Evolutionary conservation across 441 rosid genomes (phyloP).

Genomic region (Rhodomyrtus psidioides): DNA sequence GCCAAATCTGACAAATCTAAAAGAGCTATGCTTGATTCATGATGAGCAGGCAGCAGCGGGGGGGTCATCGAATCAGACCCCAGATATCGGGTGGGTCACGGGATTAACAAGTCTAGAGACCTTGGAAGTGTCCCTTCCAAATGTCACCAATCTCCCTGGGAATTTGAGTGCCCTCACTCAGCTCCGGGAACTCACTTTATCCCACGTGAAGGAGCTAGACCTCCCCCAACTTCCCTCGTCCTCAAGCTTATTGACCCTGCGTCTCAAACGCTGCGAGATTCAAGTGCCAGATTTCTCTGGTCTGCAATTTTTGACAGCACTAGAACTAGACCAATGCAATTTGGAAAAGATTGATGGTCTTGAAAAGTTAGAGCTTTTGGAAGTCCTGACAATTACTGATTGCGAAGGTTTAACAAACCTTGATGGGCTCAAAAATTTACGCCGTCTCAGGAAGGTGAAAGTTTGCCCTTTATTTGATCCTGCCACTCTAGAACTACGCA

Average conservation of each 20-base stretch:
- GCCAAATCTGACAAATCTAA: background rate
- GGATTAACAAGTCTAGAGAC: background rate
- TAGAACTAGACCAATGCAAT: background rate
- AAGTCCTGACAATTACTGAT: background rate
- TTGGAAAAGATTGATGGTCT: background rate
- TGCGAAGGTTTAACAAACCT: background rate
- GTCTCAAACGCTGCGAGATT: background rate
- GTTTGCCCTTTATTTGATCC: no score
- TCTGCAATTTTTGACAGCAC: background rate
- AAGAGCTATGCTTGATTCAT: background rate
- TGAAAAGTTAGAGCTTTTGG: background rate
- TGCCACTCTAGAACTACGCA: no score
- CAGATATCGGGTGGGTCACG: background rate
- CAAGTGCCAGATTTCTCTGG: background rate
- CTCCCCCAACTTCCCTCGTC: background rate
- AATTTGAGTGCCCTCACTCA: background rate
- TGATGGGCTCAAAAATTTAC: background rate
- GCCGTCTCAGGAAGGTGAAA: background rate
- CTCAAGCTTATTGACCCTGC: background rate
- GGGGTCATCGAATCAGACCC: background rate
- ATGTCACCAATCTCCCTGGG: background rate
- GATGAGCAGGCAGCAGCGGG: background rate
- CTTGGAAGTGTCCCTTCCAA: background rate
- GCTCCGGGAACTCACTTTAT: background rate
- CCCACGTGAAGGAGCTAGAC: background rate